Percentiles rank a stretch among this genome's conserved stretches.
phyloP scores from a whole-genome alignment of 495 filamentous ascomycete genomes.

The Penicillium pulvis region DNA sequence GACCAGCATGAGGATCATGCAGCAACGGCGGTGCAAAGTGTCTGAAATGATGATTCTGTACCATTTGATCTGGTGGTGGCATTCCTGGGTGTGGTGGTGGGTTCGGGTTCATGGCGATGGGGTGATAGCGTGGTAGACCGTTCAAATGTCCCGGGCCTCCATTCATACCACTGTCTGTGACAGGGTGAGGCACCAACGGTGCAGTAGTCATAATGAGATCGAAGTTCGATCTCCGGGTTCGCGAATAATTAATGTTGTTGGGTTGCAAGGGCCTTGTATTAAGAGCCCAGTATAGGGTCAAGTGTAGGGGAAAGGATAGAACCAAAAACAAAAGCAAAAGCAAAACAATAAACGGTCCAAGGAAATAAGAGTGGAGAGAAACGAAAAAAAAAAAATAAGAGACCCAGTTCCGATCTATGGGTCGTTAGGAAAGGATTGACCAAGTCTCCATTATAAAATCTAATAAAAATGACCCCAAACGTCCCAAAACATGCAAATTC shows the following conservation, averaged over 20 bases:
- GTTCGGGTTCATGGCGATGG: slow-evolving; percentile 52
- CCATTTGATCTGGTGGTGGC: slow-evolving; percentile 40
- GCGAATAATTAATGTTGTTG: background rate
- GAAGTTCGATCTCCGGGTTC: background rate
- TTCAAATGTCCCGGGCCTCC: slow-evolving; percentile 37
- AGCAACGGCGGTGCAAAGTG: slow-evolving; percentile 35
- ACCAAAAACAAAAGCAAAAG: slow-evolving; percentile 12
- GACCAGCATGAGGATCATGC: slow-evolving; percentile 38
- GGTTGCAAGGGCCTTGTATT: background rate
- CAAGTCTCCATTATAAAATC: slow-evolving; percentile 15
- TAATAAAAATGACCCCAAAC: background rate
- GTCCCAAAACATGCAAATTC: slow-evolving; percentile 6
- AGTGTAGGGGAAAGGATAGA: slow-evolving; percentile 10
- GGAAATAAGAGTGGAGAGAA: slow-evolving; percentile 17
- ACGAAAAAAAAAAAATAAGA: slow-evolving; percentile 19
- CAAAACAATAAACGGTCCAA: slow-evolving; percentile 14
- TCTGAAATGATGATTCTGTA: slow-evolving; percentile 43
- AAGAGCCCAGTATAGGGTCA: slow-evolving; percentile 1
- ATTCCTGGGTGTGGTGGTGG: slow-evolving; percentile 36
- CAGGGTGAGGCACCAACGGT: slow-evolving; percentile 40
- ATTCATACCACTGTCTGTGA: slow-evolving; percentile 41
- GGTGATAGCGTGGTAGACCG: slow-evolving; percentile 46
- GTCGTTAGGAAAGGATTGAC: slow-evolving; percentile 35
- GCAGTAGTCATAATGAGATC: slow-evolving; percentile 39
- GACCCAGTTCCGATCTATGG: slow-evolving; percentile 35